These are phyloP conservation scores for Borovskyia barvae DNA, from an alignment of 208 protist genomes.

Conservation along the genomic window DNA sequence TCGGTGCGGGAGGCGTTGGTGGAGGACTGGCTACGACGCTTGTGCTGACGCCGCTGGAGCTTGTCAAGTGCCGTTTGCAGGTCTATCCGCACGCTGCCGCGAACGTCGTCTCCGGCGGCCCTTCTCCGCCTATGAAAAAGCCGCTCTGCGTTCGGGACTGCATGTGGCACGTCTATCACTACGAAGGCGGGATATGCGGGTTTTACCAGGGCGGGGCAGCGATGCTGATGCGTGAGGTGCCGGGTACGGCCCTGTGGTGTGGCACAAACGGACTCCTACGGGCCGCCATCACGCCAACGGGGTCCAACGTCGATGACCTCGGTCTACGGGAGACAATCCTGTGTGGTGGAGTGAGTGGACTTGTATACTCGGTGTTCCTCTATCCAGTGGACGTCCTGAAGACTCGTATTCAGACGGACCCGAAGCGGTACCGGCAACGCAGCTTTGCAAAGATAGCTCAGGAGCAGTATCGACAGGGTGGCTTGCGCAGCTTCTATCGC, in stretches of 20 bases:
- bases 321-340: conserved; percentile 39
- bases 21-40: conserved; percentile 50
- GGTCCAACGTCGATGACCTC: conserved; percentile 21
- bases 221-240: conserved; percentile 69
- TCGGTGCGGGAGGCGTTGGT: conserved; percentile 45
- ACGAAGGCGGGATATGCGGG: conserved; percentile 27
- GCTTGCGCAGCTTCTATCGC: conserved; percentile 56
- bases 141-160: conserved; percentile 27
- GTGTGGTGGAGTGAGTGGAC: conserved; percentile 52
- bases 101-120: not conserved
- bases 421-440: conserved; percentile 8
- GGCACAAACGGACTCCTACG: conserved; percentile 66
- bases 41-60: conserved; percentile 72
- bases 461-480: conserved; percentile 41
- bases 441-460: conserved; percentile 29
- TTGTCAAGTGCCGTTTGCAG: conserved; percentile 80
- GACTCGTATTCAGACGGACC: conserved; percentile 80
- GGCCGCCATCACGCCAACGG: conserved; percentile 23
- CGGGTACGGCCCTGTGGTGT: conserved; percentile 71
- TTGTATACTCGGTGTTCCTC: conserved; percentile 60
- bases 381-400: conserved; percentile 82
- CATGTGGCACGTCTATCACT: conserved; percentile 4
- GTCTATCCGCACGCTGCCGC: conserved; percentile 14
- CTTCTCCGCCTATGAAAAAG: conserved; percentile 29
- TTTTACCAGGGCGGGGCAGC: conserved; percentile 64